Percentiles rank a stretch among this genome's conserved stretches.
Evolutionary conservation across 2,329 filamentous ascomycete species (phyloP).

Genomic region (Annulohypoxylon truncatum): DNA sequence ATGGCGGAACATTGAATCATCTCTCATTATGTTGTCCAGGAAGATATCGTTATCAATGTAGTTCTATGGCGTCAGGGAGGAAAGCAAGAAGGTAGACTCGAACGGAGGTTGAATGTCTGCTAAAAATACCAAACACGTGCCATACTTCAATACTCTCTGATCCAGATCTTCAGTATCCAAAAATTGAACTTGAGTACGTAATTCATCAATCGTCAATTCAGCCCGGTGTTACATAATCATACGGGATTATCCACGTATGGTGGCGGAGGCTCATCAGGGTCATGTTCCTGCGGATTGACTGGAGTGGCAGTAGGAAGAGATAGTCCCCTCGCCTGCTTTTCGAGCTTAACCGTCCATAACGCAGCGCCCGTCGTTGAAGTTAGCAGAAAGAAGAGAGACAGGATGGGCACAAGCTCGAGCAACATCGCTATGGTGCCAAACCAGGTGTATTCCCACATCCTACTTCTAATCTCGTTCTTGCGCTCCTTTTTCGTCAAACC

Average conservation of each 20-base stretch:
- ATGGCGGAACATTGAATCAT: neutral
- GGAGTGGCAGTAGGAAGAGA: neutral
- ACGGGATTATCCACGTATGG: constrained; percentile 55
- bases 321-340: constrained; percentile 62
- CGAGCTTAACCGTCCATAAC: constrained; percentile 84
- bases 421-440: constrained; percentile 89
- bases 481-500: constrained; percentile 79
- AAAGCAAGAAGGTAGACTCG: neutral
- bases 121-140: neutral
- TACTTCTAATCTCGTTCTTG: constrained; percentile 73
- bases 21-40: neutral
- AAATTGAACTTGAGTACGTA: neutral
- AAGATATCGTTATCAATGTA: neutral
- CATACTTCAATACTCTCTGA: neutral
- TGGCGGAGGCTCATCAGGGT: constrained; percentile 51
- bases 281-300: constrained; percentile 40
- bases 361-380: constrained; percentile 88
- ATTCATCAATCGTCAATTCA: constrained; percentile 11
- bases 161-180: neutral
- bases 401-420: constrained; percentile 85
- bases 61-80: neutral
- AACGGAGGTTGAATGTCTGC: neutral
- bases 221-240: constrained; percentile 32
- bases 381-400: constrained; percentile 95
- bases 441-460: constrained; percentile 88